A percentile compares a stretch with the other conserved stretches of the same genome.
These are phyloP conservation scores for Candida easanensis DNA, from an alignment of 805 yeast species.

Conservation along the genomic window DNA sequence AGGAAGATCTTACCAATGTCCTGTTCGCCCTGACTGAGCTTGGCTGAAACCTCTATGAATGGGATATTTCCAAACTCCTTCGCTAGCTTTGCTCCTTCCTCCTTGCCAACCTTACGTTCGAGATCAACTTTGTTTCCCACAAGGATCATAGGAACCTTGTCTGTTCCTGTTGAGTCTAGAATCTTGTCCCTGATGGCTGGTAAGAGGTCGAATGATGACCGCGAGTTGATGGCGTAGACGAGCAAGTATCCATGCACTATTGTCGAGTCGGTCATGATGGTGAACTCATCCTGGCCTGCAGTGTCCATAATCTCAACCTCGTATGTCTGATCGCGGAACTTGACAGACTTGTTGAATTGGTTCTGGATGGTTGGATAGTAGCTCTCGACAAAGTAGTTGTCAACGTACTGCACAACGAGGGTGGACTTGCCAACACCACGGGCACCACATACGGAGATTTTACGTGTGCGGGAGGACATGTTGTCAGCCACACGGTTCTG, in stretches of 20 bases:
- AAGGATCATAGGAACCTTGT: conserved; percentile 71
- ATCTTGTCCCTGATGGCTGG: conserved; percentile 80
- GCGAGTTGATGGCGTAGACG: conserved; percentile 77
- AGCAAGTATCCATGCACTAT: conserved; percentile 79
- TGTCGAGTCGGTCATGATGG: conserved; percentile 74
- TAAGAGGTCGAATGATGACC: conserved; percentile 74
- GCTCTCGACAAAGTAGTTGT: conserved; percentile 82
- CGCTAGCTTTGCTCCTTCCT: conserved; percentile 63
- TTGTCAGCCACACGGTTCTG: not conserved
- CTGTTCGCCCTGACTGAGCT: conserved; percentile 73
- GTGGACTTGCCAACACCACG: conserved; percentile 88
- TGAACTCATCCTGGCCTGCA: conserved; percentile 90
- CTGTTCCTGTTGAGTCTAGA: conserved; percentile 62
- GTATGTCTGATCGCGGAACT: conserved; percentile 69
- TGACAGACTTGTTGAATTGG: conserved; percentile 69
- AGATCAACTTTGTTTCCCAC: conserved; percentile 79
- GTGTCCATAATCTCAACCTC: conserved; percentile 86
- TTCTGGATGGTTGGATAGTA: conserved; percentile 92
- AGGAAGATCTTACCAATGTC: conserved; percentile 66
- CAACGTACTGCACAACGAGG: conserved; percentile 79
- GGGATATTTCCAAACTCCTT: conserved; percentile 57
- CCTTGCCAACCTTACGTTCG: conserved; percentile 57
- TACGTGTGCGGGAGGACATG: conserved; percentile 46
- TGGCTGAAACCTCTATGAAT: conserved; percentile 82
- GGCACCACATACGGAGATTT: conserved; percentile 84